phyloP scores from a whole-genome alignment of 495 filamentous ascomycete genomes.

The Neurospora intermedia region DNA sequence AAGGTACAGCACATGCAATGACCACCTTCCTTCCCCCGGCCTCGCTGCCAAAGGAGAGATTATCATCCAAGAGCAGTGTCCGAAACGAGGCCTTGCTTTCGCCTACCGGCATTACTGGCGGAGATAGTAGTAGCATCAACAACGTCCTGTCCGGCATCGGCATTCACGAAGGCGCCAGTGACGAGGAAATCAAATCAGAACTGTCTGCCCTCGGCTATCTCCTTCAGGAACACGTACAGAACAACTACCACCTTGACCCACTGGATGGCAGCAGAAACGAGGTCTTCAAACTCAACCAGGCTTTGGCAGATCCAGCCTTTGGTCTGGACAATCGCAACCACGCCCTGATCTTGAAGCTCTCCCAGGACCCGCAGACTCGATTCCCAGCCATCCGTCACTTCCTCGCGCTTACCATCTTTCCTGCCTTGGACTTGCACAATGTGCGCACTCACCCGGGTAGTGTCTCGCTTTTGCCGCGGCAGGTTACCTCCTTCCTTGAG shows the following conservation, averaged over 20 bases:
- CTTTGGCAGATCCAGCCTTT: neutral
- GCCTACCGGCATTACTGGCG: neutral
- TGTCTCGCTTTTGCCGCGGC: slow-evolving; percentile 23
- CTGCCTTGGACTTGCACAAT: neutral
- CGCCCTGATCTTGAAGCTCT: neutral
- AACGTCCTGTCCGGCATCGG: neutral
- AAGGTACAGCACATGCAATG: neutral
- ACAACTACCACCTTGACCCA: slow-evolving; percentile 21
- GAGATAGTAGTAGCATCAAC: neutral
- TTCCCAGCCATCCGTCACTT: neutral
- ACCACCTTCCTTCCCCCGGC: neutral
- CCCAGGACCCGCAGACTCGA: neutral
- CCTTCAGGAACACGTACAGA: slow-evolving; percentile 25
- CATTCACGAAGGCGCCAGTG: slow-evolving; percentile 17
- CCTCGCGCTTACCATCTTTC: neutral
- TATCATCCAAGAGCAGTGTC: neutral
- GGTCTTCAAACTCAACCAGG: neutral
- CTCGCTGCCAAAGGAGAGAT: neutral
- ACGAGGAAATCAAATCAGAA: slow-evolving; percentile 20
- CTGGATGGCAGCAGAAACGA: slow-evolving; percentile 5
- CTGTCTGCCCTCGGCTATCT: slow-evolving; percentile 17
- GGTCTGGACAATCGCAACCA: neutral
- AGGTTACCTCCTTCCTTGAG: slow-evolving; percentile 18
- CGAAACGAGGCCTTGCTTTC: neutral
- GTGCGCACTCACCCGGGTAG: neutral